Conservation (phyloP, 371 early-diverging fungal species). For the Mortierella sp. region DNA sequence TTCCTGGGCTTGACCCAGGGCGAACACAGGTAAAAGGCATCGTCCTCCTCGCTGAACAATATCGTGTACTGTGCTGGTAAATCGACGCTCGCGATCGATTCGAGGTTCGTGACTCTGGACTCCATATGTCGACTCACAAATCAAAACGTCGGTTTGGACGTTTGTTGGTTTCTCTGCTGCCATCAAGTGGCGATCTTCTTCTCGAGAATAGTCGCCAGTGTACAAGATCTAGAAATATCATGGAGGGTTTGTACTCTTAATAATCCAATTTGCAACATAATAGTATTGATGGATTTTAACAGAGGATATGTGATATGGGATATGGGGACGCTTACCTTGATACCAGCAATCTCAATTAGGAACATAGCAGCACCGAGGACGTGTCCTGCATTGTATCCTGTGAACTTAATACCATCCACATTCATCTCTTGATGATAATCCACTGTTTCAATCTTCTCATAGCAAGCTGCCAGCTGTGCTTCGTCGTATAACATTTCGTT, state of each 20-base stretch:
- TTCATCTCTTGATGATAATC: constrained; percentile 99
- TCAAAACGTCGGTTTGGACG: constrained; percentile 91
- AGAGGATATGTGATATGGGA: background rate
- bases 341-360: constrained; percentile 97
- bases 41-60: constrained; percentile 98
- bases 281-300: no score
- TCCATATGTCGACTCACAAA: constrained; percentile 99
- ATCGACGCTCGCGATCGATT: constrained; percentile 95
- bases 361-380: constrained; percentile 99
- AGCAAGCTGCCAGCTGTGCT: constrained; percentile 91
- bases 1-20: constrained; percentile 99
- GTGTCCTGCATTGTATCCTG: constrained; percentile 99
- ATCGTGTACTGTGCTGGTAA: constrained; percentile 92
- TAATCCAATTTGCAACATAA: background rate
- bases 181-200: constrained; percentile 99
- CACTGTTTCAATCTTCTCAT: constrained; percentile 96
- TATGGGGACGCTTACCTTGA: constrained; percentile 69
- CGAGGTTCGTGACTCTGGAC: constrained; percentile 98
- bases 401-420: constrained; percentile 97
- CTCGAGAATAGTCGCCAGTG: constrained; percentile 99
- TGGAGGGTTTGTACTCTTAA: background rate
- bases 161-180: constrained; percentile 96
- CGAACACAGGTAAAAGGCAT: constrained; percentile 99
- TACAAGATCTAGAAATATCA: constrained; percentile 79
- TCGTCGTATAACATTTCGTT: constrained; percentile 97